Evolutionary conservation across 768 basidiomycete species (phyloP), one percentile per base, ranked within the genome.

Genomic region (Neoboletus subvelutipes): DNA sequence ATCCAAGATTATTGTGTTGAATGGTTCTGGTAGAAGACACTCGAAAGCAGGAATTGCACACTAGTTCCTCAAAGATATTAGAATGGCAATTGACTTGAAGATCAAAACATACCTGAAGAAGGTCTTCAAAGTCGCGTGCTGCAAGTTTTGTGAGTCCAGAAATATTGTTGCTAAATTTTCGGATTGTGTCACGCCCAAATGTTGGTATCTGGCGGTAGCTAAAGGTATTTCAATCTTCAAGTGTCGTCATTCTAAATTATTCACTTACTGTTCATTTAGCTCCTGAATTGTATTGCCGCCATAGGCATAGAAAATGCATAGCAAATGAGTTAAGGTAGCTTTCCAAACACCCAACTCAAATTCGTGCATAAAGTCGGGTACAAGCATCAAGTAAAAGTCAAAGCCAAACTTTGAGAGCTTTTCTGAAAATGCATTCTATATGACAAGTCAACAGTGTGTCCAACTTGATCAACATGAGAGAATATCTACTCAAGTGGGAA

Each of bases 51-150:
- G 37, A 3, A 39, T 39, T 18, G 37, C 15, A 39, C 18, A 39
- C 37, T 28, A 28, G 28, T 28, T 3, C 28, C 28, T 28, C 28
- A 28, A 3, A 28, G 28, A 28, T 28, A 28, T 28, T 28, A 28
- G 28, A 28, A 28, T 28, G 28, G 28, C 28, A 28, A 28, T 28
- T 5, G 5, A 28, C 28, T 28, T 28, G 28, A 28, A 28, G 28
- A 28, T 28, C 5, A 5, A 28, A 5, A 28, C 3, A 28, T 28
- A 28, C 58, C 61, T 77, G 76, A 0, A 78, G 56, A 0, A 78
- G 59, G 20, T 78, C 76, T 46, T 78, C 73, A 55, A 68, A 78
- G 46, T 78, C 72, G 1, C 63, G 57, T 1, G 73, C 77, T 0
- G 73, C 76, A 1, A 77, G 59, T 43, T 71, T 70, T 29, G 67